A percentile compares a stretch with the other conserved stretches of the same genome.
phyloP scores from a whole-genome alignment of 2,329 filamentous ascomycete species.

The Blastomyces percursus region DNA sequence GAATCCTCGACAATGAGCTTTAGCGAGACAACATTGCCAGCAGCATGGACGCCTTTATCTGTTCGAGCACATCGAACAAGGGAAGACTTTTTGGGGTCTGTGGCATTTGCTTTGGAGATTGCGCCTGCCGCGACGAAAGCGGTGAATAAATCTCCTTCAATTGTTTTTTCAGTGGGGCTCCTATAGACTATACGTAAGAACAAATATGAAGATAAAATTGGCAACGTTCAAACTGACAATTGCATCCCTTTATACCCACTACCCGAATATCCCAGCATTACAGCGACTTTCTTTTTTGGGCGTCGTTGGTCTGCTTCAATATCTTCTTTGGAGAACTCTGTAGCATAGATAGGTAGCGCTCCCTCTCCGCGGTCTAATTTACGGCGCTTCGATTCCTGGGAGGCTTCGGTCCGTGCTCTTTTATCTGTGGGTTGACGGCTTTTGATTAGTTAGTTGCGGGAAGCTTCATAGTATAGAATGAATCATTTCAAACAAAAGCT shows the following conservation, averaged over 20 bases:
- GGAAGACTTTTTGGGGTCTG: slow-evolving; percentile 93
- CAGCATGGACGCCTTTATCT: slow-evolving; percentile 94
- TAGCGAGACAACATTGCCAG: slow-evolving; percentile 86
- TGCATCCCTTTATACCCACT: slow-evolving; percentile 98
- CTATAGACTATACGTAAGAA: slow-evolving; percentile 18
- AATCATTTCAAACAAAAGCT: not conserved
- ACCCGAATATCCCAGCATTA: slow-evolving; percentile 89
- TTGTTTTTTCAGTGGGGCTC: slow-evolving; percentile 65
- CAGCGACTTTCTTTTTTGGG: slow-evolving; percentile 93
- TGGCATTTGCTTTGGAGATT: slow-evolving; percentile 92
- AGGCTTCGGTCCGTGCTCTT: slow-evolving; percentile 40
- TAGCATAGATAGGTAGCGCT: slow-evolving; percentile 42
- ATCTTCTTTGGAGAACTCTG: slow-evolving; percentile 61
- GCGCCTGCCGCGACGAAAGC: slow-evolving; percentile 85
- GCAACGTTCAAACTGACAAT: slow-evolving; percentile 41
- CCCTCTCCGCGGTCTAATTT: slow-evolving; percentile 40
- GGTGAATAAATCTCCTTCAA: slow-evolving; percentile 87
- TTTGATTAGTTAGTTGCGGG: slow-evolving; percentile 39
- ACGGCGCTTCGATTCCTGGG: slow-evolving; percentile 45
- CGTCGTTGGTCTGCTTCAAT: slow-evolving; percentile 75
- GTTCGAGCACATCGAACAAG: slow-evolving; percentile 89
- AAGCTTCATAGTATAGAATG: slow-evolving; percentile 12
- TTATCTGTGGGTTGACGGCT: slow-evolving; percentile 44
- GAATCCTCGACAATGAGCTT: slow-evolving; percentile 93
- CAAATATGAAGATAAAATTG: not conserved